Evolutionary conservation across 495 filamentous ascomycete species (phyloP), one percentile per base, ranked within the genome.

Genomic region (Letharia columbiana): DNA sequence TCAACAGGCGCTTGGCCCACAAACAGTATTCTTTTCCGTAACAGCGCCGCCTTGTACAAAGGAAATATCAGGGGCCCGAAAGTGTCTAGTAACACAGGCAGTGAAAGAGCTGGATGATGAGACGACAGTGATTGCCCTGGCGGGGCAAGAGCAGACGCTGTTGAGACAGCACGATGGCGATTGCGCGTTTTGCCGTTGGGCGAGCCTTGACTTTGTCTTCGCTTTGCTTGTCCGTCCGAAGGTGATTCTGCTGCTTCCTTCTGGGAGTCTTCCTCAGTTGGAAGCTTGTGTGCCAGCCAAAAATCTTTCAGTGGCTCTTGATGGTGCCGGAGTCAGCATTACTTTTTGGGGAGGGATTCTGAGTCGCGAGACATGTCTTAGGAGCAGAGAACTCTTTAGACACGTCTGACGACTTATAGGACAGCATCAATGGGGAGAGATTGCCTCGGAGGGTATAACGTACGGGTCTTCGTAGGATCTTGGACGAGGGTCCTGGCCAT

Each of bases 31-130:
- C 94, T 84, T 75, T 95, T 93, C 50, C 94, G 86, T 60, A 95
- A 75, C 42, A 98, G 75, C 3, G 93, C 91, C n/a, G 91, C 92
- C 69, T 92, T 84, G 67, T 96, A 89, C 45, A 98, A 80, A 0
- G 94, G 91, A 72, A 95, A 98, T 28, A 97, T 82, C 58, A 98
- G 77, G 0, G 94, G 94, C 0, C 94, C 94, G 73, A 97, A 95
- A 13, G 82, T 84, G 63, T 93, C 88, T 42, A 96, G 77, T 57
- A 95, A 85, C 41, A 81, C 79, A 2, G 86, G 81, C 61, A 98
- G 82, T 47, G 91, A 93, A 71, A 89, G 86, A 3, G 91, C 91
- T 6, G 94, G 94, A 73, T 98, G 94, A 67, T 83, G 88, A 33
- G 87, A 83, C 12, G 89, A 88, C 61, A 96, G 76, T 69, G 82